Evolutionary conservation across 495 filamentous ascomycete species (phyloP).

Genomic region (Podospora australis): DNA sequence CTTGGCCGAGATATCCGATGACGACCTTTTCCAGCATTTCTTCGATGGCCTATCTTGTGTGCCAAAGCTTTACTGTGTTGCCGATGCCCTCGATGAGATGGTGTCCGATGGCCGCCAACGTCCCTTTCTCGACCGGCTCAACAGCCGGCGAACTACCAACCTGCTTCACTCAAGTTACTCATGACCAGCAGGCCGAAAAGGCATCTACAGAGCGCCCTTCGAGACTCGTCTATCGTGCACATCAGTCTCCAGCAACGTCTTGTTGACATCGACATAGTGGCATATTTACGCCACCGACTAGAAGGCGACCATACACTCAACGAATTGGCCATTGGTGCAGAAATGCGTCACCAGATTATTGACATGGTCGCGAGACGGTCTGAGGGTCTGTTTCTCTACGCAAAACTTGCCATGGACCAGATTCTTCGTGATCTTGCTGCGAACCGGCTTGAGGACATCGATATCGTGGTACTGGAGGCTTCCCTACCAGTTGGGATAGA

Average conservation of each 20-base stretch:
- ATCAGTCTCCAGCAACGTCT: conserved; percentile 29
- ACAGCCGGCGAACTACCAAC: conserved; percentile 20
- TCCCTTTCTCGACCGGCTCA: conserved; percentile 26
- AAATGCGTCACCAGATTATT: conserved; percentile 4
- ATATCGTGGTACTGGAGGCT: conserved; percentile 13
- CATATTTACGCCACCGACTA: conserved; percentile 19
- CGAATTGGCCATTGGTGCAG: conserved; percentile 18
- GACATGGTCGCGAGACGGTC: conserved; percentile 15
- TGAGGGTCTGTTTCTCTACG: conserved; percentile 37
- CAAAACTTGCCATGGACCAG: conserved; percentile 27
- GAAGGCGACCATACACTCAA: not conserved
- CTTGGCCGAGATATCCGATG: conserved; percentile 9
- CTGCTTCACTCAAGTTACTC: conserved; percentile 32
- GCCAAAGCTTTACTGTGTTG: conserved; percentile 29
- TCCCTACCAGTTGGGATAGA: conserved; percentile 30
- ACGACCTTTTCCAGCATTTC: conserved; percentile 14
- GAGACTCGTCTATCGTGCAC: conserved; percentile 11
- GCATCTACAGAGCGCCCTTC: conserved; percentile 18
- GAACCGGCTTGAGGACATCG: conserved; percentile 1
- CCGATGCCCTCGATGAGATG: conserved; percentile 49
- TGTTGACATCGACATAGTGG: conserved; percentile 27
- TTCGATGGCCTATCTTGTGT: conserved; percentile 19
- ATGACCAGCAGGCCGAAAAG: conserved; percentile 34
- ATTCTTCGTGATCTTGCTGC: conserved; percentile 29
- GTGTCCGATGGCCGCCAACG: conserved; percentile 25